Conservation (phyloP, 139 green algal genomes). For the Micractinium conductrix region DNA sequence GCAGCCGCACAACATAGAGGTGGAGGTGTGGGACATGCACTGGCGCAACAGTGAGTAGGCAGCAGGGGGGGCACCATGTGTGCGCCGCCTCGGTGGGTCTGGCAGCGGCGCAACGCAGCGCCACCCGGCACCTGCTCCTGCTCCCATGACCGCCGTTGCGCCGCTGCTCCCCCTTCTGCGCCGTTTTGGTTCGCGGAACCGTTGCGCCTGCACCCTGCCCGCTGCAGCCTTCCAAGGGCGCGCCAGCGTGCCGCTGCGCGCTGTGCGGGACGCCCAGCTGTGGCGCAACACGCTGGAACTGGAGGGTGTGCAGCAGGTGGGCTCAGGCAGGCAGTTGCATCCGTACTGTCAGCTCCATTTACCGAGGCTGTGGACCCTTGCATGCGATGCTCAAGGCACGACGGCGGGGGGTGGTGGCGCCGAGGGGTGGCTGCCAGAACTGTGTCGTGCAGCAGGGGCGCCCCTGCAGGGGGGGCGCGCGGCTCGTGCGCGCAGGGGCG, state of each 20-base stretch:
- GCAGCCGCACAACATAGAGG: not conserved
- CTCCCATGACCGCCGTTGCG: not conserved
- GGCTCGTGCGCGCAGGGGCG: not conserved
- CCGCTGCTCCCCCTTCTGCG: too few relatives aligned
- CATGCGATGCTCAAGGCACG: not conserved
- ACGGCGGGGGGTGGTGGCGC: not conserved
- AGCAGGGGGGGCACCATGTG: not conserved
- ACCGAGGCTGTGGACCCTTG: not conserved
- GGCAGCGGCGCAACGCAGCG: too few relatives aligned
- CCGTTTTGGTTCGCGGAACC: not conserved
- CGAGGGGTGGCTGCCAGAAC: not conserved
- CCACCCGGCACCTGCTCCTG: too few relatives aligned
- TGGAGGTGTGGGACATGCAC: constrained; percentile 19
- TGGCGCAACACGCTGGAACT: constrained; percentile 2
- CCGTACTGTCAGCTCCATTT: not conserved
- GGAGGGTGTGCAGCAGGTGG: not conserved
- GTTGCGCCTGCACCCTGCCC: not conserved
- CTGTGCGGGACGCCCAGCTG: not conserved
- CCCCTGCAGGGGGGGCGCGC: not conserved
- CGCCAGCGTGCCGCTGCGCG: not conserved
- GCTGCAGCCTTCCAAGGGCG: constrained; percentile 14
- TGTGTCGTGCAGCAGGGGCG: not conserved
- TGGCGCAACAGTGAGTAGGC: constrained; percentile 15
- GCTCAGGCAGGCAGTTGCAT: not conserved
- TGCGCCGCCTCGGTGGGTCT: not conserved